These are phyloP conservation scores for Heterobasidion annosum DNA, from an alignment of 1,284 basidiomycete species.

Conservation along the genomic window DNA sequence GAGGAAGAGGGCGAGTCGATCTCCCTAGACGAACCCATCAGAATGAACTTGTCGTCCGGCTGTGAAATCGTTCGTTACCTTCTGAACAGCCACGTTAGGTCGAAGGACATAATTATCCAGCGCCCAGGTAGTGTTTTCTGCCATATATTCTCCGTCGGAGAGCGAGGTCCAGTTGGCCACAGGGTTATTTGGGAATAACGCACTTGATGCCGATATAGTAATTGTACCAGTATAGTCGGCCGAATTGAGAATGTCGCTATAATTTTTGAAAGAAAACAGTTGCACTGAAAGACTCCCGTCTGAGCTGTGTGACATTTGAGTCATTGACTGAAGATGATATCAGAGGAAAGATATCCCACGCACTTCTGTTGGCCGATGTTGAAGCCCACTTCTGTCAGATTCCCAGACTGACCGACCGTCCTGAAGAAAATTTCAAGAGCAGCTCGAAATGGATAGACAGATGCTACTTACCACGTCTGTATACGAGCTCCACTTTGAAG, in stretches of 20 bases:
- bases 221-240: not conserved
- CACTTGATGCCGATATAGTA: not conserved
- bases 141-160: not conserved
- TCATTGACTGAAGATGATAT: not conserved
- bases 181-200: not conserved
- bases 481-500: not conserved
- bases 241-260: not conserved
- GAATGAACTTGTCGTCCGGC: not conserved
- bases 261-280: not conserved
- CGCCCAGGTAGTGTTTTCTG: not conserved
- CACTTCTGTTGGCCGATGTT: not conserved
- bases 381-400: not conserved
- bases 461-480: not conserved
- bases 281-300: not conserved
- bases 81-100: not conserved
- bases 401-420: not conserved
- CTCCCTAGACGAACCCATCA: not conserved
- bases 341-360: not conserved
- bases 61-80: not conserved
- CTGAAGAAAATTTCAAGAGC: not conserved
- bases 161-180: not conserved
- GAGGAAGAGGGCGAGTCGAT: not conserved
- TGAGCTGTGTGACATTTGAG: not conserved
- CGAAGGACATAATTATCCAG: not conserved
- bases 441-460: not conserved